Evolutionary conservation across 768 basidiomycete species (phyloP), one percentile per base, ranked within the genome.

Genomic region (Suillus plorans): DNA sequence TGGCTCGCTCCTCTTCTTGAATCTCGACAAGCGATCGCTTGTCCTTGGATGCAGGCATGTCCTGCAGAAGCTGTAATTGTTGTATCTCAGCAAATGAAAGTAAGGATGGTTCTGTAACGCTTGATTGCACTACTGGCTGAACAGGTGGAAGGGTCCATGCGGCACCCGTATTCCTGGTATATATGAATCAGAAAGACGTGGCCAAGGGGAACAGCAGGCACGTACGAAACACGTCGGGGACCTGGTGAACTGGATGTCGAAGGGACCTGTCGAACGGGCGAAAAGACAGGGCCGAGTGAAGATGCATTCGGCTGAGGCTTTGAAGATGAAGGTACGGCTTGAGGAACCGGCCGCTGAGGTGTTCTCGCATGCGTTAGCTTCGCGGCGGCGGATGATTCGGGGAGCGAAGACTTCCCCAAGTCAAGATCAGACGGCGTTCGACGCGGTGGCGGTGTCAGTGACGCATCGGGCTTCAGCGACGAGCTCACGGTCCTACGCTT

Each of bases 11-110:
- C 73, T 97, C 94, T 64, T 89, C 86, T 74, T 97, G 95, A 50
- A 97, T 98, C 66, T 4, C 69, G 63, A 6, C 66, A 16, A 4
- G 69, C 65, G 25, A 63, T 34, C 31, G 53, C 10, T 55, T 55
- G 53, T 55, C 31, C 53, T 55, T 55, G 6, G 31, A 1, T 13
- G 53, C 53, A 34, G 53, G 20, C 1, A 34, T 55, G 31, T 31
- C 79, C 64, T 88, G 85, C 66, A 88, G 84, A 49, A 85, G 82
- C 73, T 95, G 91, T 52, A 88, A 79, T 72, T 87, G 82, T 73
- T 97, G 95, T 60, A 97, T 97, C n/a, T 89, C 92, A 0, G 86
- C 80, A 47, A 97, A 87, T 1, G 95, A 94, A 64, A 88, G 79
- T 0, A 70, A 69, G n/a, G 70, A 56, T 20, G 62, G 67, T 9